These are phyloP conservation scores for Scedosporium aurantiacum DNA, from an alignment of 2,329 filamentous ascomycete species.

Conservation along the genomic window DNA sequence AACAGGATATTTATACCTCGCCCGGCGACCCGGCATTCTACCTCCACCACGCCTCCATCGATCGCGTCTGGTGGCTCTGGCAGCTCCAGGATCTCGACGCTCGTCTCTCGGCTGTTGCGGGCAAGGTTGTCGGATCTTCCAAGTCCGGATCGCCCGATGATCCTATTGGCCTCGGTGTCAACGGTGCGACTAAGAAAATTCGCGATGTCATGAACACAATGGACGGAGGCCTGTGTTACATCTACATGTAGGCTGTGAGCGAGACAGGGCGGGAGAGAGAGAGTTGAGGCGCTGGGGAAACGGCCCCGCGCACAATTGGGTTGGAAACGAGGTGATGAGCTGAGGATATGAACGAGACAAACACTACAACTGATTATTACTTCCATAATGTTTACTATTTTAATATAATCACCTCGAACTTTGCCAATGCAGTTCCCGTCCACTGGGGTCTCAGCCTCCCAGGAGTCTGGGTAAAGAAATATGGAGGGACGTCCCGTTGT, in stretches of 20 bases:
- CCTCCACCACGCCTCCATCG: conserved; percentile 20
- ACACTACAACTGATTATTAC: background rate
- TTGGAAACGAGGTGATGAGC: background rate
- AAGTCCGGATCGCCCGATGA: conserved; percentile 7
- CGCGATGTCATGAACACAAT: conserved; percentile 9
- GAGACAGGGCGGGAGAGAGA: background rate
- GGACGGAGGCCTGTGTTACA: conserved; percentile 9
- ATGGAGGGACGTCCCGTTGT: no score
- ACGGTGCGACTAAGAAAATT: conserved; percentile 2
- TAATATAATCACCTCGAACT: no score
- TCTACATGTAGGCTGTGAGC: conserved; percentile 4
- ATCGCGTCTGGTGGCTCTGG: conserved; percentile 12
- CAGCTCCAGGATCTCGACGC: conserved; percentile 9
- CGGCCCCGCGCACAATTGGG: background rate
- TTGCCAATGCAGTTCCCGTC: no score
- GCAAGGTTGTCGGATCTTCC: background rate
- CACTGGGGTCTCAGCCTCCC: no score
- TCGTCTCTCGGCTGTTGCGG: background rate
- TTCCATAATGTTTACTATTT: background rate
- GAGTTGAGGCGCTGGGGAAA: no score
- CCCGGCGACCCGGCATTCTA: conserved; percentile 26
- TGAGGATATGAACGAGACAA: background rate
- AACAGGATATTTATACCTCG: conserved; percentile 21
- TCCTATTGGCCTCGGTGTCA: conserved; percentile 6
- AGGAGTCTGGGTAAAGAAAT: no score